Percentiles rank a stretch among this genome's conserved stretches.
Conservation (phyloP, 192 early-diverging fungal species). For the Backusella tuberculispora region DNA sequence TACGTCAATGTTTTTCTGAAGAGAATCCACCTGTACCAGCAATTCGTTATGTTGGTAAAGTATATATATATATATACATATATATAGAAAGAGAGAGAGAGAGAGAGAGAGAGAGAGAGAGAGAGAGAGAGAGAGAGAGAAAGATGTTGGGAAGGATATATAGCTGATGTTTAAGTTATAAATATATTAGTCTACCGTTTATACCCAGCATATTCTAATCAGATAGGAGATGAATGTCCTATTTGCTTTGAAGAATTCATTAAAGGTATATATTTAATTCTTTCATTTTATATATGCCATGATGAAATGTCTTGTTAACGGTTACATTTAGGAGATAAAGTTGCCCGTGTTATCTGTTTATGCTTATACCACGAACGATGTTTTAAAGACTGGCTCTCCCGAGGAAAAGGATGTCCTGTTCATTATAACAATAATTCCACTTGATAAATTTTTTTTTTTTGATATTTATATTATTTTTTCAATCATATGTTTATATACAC, state of each 20-base stretch:
- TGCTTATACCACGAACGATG: conserved; percentile 15
- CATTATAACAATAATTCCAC: not conserved
- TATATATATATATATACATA: too few species aligned
- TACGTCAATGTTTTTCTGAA: conserved; percentile 61
- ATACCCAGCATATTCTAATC: conserved; percentile 45
- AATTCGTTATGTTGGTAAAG: conserved; percentile 68
- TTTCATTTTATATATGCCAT: not conserved
- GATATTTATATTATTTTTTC: too few species aligned
- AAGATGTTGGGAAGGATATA: too few species aligned
- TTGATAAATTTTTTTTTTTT: not conserved
- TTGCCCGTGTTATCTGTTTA: conserved; percentile 14
- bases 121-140: too few species aligned
- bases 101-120: too few species aligned
- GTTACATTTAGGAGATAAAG: not conserved
- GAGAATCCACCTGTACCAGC: conserved; percentile 52
- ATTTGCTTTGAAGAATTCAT: conserved; percentile 93
- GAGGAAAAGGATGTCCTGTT: conserved; percentile 5
- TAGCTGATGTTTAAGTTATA: too few species aligned
- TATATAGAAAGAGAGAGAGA: too few species aligned
- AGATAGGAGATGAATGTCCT: conserved; percentile 77
- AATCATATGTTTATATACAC: too few species aligned
- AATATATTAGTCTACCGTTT: not conserved
- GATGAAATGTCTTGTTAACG: too few species aligned
- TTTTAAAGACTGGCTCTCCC: conserved; percentile 3
- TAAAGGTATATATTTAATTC: conserved; percentile 44